These are phyloP conservation scores for Murraya koenigii DNA, from an alignment of 345 rosid genomes.

Conservation along the genomic window DNA sequence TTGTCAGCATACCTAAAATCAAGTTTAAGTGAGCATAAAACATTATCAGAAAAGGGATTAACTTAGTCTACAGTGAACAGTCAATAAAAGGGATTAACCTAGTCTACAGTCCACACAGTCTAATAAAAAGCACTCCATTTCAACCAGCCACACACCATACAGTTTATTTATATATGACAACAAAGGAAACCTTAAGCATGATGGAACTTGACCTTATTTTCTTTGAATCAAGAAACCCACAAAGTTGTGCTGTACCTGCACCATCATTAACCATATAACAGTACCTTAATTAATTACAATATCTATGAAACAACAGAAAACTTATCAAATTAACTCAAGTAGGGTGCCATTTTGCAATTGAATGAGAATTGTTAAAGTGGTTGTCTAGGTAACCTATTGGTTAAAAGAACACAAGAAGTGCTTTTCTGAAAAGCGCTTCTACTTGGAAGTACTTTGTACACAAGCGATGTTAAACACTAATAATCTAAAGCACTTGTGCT, in stretches of 20 bases:
- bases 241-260: slow-evolving; percentile 79
- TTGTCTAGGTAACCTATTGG: background rate
- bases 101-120: background rate
- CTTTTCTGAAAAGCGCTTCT: background rate
- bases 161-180: background rate
- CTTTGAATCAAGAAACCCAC: slow-evolving; percentile 81
- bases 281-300: background rate
- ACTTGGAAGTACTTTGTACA: background rate
- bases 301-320: background rate
- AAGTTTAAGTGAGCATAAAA: background rate
- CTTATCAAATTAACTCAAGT: background rate
- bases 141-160: background rate
- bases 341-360: background rate
- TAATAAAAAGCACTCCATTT: background rate
- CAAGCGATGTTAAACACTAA: background rate
- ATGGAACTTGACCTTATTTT: slow-evolving; percentile 60
- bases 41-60: background rate
- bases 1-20: background rate
- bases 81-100: background rate
- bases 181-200: background rate
- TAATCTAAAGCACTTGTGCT: background rate
- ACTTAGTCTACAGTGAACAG: background rate
- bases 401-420: background rate
- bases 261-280: slow-evolving; percentile 10
- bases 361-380: background rate